These are phyloP conservation scores for Geranium incanum DNA, from an alignment of 441 rosid genomes.

Conservation along the genomic window DNA sequence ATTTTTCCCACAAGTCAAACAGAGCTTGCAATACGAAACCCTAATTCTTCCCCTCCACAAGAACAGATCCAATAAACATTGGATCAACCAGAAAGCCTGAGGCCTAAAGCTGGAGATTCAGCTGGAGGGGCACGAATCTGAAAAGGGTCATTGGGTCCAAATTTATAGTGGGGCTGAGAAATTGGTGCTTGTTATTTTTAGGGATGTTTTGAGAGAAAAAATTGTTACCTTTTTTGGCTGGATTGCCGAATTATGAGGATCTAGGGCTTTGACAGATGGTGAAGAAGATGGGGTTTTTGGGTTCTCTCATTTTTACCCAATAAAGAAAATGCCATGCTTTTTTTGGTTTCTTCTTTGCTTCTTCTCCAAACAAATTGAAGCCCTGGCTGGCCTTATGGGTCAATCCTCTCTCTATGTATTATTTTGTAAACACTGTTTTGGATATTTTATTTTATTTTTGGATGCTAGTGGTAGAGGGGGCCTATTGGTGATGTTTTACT, in stretches of 20 bases:
- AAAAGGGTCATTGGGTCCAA: neutral
- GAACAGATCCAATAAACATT: neutral
- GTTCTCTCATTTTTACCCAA: slow-evolving; percentile 6
- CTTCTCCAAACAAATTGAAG: slow-evolving; percentile 12
- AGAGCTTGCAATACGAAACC: neutral
- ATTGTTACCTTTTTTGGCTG: neutral
- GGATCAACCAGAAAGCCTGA: neutral
- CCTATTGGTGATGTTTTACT: neutral
- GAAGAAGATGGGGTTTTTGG: slow-evolving; percentile 3
- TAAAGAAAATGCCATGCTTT: slow-evolving; percentile 19
- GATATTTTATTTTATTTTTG: slow-evolving; percentile 8
- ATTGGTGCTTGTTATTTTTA: neutral
- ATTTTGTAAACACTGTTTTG: neutral
- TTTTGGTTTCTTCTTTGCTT: slow-evolving; percentile 8
- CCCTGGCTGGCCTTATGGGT: slow-evolving; percentile 9
- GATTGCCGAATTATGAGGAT: neutral
- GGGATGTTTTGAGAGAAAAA: neutral
- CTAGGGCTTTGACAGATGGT: neutral
- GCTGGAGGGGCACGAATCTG: slow-evolving; percentile 6
- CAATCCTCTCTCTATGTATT: neutral
- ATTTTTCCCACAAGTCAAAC: neutral
- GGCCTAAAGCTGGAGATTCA: neutral
- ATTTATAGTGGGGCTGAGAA: neutral
- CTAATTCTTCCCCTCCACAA: neutral
- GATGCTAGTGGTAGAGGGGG: slow-evolving; percentile 5